Evolutionary conservation across 2,329 filamentous ascomycete species (phyloP), one percentile per base, ranked within the genome.

Genomic region (Penicillium sp.): DNA sequence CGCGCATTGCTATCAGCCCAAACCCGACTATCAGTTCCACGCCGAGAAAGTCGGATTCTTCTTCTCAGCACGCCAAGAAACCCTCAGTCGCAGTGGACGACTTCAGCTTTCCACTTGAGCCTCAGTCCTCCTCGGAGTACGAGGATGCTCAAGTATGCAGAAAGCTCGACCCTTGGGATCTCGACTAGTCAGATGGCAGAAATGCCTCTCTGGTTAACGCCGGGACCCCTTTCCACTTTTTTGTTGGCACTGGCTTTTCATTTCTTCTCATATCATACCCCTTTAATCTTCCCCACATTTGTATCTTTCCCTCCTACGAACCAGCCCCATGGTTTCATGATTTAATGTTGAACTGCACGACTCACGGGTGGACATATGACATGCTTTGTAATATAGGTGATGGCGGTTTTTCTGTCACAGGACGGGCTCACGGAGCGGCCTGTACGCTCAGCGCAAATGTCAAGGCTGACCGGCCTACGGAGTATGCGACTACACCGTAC

Each of bases 1-100:
- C 87, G 0, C 83, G 81, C 54, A 89, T 95, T 54, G 80, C 84
- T 4, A 58, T 68, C 34, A 65, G 60, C 11, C 64, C 66, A 10
- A 55, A 56, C n/a, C 63, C 65, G 8, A 56, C 55, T n/a, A 22
- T 58, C 28, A 61, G 55, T 28, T 57, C 64, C 9, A 51, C 59
- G 1, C 33, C 54, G 29, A 46, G 49, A 7, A 55, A 60, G 12
- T 29, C 59, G 5, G 53, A 51, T 4, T 43, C 56, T 47, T 27
- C 56, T 51, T 39, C 56, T 46, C 28, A 57, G 55, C 43, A 59
- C 47, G 11, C 56, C 44, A 39, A 14, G 36, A 35, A 49, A 38
- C 3, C 40, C 50, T 38, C 57, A 53, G 60, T 65, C 31, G 57
- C 61, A 12, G 65, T 68, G 37, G 70, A 72, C 57, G 71, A 71